Conservation (phyloP, 805 yeast genomes). For the Spathaspora hagerdaliae region DNA sequence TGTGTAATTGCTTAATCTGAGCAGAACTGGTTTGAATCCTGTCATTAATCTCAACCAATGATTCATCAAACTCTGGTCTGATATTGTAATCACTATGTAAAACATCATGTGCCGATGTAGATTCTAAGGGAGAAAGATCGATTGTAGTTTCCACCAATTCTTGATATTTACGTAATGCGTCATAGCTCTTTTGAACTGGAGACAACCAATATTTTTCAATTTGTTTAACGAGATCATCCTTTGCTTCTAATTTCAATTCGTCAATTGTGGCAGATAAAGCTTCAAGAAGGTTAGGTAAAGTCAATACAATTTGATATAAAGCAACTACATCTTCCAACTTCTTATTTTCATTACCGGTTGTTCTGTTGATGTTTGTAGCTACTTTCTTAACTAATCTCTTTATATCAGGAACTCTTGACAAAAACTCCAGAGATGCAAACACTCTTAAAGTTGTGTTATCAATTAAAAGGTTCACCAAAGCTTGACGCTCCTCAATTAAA, state of each 20-base stretch:
- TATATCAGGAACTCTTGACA: constrained; percentile 78
- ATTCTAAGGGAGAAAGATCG: constrained; percentile 77
- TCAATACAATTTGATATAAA: constrained; percentile 72
- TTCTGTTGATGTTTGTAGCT: constrained; percentile 23
- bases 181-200: constrained; percentile 48
- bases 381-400: constrained; percentile 71
- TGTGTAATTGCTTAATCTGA: constrained; percentile 58
- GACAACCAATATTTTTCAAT: constrained; percentile 51
- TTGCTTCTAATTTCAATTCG: constrained; percentile 2
- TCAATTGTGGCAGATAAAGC: constrained; percentile 39
- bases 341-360: constrained; percentile 42
- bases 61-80: constrained; percentile 85
- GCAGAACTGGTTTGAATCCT: constrained; percentile 52
- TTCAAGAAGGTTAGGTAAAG: constrained; percentile 65
- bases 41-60: constrained; percentile 55
- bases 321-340: constrained; percentile 86
- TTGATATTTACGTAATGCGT: constrained; percentile 61
- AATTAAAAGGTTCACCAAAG: constrained; percentile 69
- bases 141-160: constrained; percentile 91
- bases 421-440: constrained; percentile 59
- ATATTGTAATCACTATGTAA: constrained; percentile 71
- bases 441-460: constrained; percentile 66
- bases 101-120: constrained; percentile 29
- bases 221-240: constrained; percentile 18
- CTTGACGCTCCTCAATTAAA: constrained; percentile 65